phyloP scores from a whole-genome alignment of 192 early-diverging fungal species.

The Linnemannia zychae region DNA sequence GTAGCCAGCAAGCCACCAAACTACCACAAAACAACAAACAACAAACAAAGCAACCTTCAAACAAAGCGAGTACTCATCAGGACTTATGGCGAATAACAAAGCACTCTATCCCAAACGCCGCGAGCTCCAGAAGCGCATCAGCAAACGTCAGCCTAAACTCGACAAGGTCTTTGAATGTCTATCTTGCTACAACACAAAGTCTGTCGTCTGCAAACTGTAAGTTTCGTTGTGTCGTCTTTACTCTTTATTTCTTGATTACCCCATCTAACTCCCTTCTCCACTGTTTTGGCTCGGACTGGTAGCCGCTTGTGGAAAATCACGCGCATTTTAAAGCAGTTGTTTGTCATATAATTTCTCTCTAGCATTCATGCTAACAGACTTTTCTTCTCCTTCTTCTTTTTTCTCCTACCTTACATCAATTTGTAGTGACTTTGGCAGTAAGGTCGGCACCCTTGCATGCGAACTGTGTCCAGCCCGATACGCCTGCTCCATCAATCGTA shows the following conservation, averaged over 20 bases:
- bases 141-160: conserved; percentile 61
- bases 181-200: conserved; percentile 84
- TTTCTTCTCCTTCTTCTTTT: not conserved
- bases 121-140: conserved; percentile 66
- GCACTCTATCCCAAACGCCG: conserved; percentile 30
- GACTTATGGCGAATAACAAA: not conserved
- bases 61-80: too few species aligned
- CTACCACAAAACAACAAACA: too few species aligned
- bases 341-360: too few species aligned
- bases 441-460: conserved; percentile 81
- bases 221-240: conserved; percentile 10
- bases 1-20: too few species aligned
- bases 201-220: conserved; percentile 81
- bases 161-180: conserved; percentile 84
- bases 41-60: too few species aligned
- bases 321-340: too few species aligned
- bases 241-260: not conserved
- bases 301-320: too few species aligned
- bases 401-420: too few species aligned
- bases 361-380: too few species aligned
- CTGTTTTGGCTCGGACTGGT: too few species aligned
- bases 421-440: conserved; percentile 69
- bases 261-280: too few species aligned
- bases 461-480: conserved; percentile 77
- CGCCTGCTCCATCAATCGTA: conserved; percentile 76